These are phyloP conservation scores for Barnettozyma californica DNA, from an alignment of 805 yeast species.

Conservation along the genomic window DNA sequence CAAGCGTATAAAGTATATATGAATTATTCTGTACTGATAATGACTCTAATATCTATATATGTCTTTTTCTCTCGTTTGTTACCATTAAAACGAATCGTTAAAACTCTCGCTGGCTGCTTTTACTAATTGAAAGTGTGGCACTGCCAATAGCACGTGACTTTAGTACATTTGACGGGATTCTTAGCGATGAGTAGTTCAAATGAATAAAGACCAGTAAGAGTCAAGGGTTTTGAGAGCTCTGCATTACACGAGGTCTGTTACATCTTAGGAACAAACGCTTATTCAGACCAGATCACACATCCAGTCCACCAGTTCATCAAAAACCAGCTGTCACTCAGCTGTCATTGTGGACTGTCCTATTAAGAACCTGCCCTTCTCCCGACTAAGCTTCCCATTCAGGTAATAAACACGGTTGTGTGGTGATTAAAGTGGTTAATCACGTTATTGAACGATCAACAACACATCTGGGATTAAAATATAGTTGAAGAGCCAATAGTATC, in stretches of 20 bases:
- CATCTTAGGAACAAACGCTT: neutral
- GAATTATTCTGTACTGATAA: too few species aligned
- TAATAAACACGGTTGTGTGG: neutral
- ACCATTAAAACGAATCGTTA: too few species aligned
- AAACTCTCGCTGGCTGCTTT: too few species aligned
- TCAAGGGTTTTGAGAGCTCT: neutral
- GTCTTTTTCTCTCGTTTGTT: neutral
- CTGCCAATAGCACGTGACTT: neutral
- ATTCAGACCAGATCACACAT: neutral
- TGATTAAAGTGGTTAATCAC: neutral
- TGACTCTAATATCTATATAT: too few species aligned
- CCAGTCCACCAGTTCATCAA: neutral
- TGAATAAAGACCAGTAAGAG: neutral
- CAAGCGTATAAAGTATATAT: too few species aligned
- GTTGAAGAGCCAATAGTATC: neutral
- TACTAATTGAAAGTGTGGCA: neutral
- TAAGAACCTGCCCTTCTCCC: neutral
- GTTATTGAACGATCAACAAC: neutral
- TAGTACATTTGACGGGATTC: neutral
- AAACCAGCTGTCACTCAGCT: neutral
- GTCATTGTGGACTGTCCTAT: neutral
- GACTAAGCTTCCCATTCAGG: neutral
- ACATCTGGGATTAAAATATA: constrained; percentile 1
- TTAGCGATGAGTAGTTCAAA: neutral
- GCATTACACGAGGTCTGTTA: neutral